Percentiles rank a stretch among this genome's conserved stretches.
phyloP scores from a whole-genome alignment of 768 basidiomycete genomes.

The Astraeus odoratus region DNA sequence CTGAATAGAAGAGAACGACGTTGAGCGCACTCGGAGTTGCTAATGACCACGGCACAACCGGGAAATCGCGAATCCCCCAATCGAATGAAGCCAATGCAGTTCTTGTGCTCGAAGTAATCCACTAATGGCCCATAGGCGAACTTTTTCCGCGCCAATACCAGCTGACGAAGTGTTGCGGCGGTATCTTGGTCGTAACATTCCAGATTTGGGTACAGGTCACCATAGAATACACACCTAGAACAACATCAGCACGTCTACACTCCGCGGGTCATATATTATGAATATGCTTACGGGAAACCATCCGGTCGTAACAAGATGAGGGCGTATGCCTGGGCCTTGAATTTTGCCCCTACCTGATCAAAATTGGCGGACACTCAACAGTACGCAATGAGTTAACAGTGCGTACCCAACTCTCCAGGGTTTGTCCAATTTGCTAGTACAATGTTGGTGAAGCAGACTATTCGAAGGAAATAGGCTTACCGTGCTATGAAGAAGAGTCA shows the following conservation, averaged over 20 bases:
- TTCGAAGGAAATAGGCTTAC: slow-evolving; percentile 31
- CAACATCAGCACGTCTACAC: background rate
- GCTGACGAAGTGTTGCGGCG: slow-evolving; percentile 41
- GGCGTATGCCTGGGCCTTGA: slow-evolving; percentile 80
- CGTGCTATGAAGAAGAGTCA: slow-evolving; percentile 39
- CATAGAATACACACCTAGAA: slow-evolving; percentile 79
- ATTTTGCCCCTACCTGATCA: slow-evolving; percentile 54
- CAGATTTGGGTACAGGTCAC: slow-evolving; percentile 67
- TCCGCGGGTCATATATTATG: background rate
- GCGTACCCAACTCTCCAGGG: slow-evolving; percentile 76
- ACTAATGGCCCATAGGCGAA: slow-evolving; percentile 59
- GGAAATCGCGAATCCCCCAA: slow-evolving; percentile 45
- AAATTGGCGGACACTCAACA: background rate
- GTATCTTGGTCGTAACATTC: slow-evolving; percentile 56
- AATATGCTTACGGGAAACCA: slow-evolving; percentile 63
- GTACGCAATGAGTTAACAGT: background rate
- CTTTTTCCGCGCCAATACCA: slow-evolving; percentile 56
- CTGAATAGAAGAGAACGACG: background rate
- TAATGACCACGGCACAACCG: slow-evolving; percentile 69
- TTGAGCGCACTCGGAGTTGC: slow-evolving; percentile 37
- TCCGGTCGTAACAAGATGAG: slow-evolving; percentile 63
- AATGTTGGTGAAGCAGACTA: background rate
- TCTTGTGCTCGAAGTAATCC: slow-evolving; percentile 53
- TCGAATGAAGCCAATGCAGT: slow-evolving; percentile 75
- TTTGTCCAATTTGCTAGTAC: slow-evolving; percentile 58